These are phyloP conservation scores for Hypoxylon sp. DNA, from an alignment of 2,329 filamentous ascomycete species.

Conservation along the genomic window DNA sequence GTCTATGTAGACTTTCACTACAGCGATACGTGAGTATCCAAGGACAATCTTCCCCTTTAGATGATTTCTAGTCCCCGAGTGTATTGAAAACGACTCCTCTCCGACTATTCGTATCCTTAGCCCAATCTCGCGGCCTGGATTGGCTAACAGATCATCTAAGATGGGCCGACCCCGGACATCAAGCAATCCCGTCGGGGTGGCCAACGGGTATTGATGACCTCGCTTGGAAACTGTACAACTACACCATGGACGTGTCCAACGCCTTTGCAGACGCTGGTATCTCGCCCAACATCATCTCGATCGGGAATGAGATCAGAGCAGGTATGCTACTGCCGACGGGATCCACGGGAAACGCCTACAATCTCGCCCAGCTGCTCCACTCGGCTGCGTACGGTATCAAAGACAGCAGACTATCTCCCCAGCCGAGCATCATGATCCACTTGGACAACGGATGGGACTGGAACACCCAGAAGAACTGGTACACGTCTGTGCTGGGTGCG, in stretches of 20 bases:
- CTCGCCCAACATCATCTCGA: constrained; percentile 68
- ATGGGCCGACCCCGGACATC: constrained; percentile 73
- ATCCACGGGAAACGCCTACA: constrained; percentile 60
- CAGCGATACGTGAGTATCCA: constrained; percentile 60
- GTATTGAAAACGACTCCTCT: background rate
- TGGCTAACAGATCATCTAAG: constrained; percentile 10
- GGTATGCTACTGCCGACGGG: constrained; percentile 74
- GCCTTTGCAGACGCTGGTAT: constrained; percentile 64
- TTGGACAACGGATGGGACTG: constrained; percentile 80
- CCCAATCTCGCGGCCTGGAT: background rate
- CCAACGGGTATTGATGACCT: constrained; percentile 65
- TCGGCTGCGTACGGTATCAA: constrained; percentile 71
- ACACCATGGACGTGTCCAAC: constrained; percentile 69
- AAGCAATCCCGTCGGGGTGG: constrained; percentile 71
- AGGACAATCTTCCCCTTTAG: background rate
- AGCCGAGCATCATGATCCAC: constrained; percentile 76
- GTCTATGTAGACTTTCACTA: constrained; percentile 71
- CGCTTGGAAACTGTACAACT: constrained; percentile 70
- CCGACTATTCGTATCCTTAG: background rate
- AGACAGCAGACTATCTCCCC: constrained; percentile 62
- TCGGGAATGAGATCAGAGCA: constrained; percentile 76
- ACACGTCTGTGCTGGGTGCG: constrained; percentile 62
- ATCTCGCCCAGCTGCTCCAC: constrained; percentile 70
- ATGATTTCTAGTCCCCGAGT: background rate
- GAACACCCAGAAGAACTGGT: constrained; percentile 71